These are phyloP conservation scores for Pilatotrama ljubarskyi DNA, from an alignment of 768 basidiomycete species.

Conservation along the genomic window DNA sequence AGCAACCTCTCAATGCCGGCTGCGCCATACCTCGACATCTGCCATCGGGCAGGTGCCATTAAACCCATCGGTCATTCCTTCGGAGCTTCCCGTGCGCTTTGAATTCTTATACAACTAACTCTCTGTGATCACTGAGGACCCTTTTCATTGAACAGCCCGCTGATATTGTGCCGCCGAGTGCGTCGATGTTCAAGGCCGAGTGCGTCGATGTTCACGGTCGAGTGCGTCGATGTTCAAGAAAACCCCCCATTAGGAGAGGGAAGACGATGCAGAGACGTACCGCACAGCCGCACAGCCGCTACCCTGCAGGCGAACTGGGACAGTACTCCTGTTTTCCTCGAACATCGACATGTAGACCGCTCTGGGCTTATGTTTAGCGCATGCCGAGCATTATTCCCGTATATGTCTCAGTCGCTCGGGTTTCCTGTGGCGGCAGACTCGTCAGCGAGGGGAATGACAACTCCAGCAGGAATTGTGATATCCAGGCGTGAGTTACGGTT, in stretches of 20 bases:
- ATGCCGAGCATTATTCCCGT: no score
- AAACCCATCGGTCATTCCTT: conserved; percentile 3
- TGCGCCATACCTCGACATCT: background rate
- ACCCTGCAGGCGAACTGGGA: background rate
- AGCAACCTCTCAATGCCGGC: background rate
- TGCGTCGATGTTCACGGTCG: background rate
- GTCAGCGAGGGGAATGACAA: no score
- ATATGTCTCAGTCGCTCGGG: no score
- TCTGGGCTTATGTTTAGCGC: no score
- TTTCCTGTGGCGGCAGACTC: no score
- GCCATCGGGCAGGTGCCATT: background rate
- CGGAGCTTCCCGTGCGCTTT: background rate
- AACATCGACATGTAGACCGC: no score
- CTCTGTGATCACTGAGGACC: background rate
- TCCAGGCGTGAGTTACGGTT: no score
- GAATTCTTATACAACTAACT: background rate
- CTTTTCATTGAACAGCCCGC: no score
- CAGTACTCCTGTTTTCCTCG: no score
- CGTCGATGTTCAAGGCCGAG: conserved; percentile 4
- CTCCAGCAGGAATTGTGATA: no score
- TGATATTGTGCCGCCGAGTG: background rate
- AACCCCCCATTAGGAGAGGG: conserved; percentile 22
- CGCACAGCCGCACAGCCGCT: no score
- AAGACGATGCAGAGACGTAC: conserved; percentile 27
- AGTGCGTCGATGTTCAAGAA: conserved; percentile 8